Conservation (phyloP, 2,329 filamentous ascomycete species). For the Alternaria incomplexa region DNA sequence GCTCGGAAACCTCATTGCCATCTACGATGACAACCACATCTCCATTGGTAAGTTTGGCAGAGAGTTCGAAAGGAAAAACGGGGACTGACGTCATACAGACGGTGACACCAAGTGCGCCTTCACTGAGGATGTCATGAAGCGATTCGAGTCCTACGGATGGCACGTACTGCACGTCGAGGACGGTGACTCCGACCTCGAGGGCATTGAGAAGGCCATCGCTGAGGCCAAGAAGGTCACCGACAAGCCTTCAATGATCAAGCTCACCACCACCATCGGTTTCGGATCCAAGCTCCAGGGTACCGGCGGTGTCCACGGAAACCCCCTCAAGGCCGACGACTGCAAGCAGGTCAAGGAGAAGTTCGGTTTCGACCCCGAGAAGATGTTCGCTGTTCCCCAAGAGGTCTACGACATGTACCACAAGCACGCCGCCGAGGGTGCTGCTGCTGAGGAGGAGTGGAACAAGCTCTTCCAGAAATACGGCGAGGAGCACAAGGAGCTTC, state of each 20-base stretch:
- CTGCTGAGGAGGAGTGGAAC: slow-evolving; percentile 94
- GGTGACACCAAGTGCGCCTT: slow-evolving; percentile 96
- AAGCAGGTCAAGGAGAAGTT: slow-evolving; percentile 94
- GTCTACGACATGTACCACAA: slow-evolving; percentile 92
- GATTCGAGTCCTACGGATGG: slow-evolving; percentile 98
- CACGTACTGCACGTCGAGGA: slow-evolving; percentile 83
- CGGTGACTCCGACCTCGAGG: slow-evolving; percentile 85
- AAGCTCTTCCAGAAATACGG: slow-evolving; percentile 87
- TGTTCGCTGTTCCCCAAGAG: slow-evolving; percentile 90
- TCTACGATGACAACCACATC: slow-evolving; percentile 99
- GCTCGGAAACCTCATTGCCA: slow-evolving; percentile 93
- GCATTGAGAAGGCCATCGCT: slow-evolving; percentile 86
- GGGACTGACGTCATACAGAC: slow-evolving; percentile 59
- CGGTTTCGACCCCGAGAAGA: slow-evolving; percentile 93
- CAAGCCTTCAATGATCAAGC: slow-evolving; percentile 97
- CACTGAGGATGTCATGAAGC: slow-evolving; percentile 93
- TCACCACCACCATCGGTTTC: slow-evolving; percentile 96
- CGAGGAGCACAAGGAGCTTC: slow-evolving; percentile 76
- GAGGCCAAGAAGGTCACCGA: slow-evolving; percentile 86
- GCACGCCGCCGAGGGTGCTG: slow-evolving; percentile 83
- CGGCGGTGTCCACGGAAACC: slow-evolving; percentile 92
- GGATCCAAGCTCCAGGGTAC: slow-evolving; percentile 93
- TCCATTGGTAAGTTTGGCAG: slow-evolving; percentile 65
- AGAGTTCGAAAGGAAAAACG: not conserved
- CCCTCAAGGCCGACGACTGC: slow-evolving; percentile 92